Evolutionary conservation across 129 eudicot genomes (phyloP).

Genomic region (Centella asiatica): DNA sequence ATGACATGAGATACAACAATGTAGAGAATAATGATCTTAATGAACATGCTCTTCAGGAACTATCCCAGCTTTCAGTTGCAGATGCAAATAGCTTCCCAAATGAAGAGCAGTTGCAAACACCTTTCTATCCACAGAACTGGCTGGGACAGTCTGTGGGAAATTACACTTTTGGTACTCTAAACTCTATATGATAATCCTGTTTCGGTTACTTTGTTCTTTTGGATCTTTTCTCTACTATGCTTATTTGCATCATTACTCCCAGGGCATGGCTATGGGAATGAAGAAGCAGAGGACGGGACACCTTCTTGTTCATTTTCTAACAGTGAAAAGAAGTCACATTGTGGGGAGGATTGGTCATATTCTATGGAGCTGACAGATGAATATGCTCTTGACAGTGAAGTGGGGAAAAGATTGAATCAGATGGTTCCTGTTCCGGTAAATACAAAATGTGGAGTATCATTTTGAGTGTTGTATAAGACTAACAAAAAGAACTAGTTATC

Average conservation of each 20-base stretch:
- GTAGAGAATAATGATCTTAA: conserved; percentile 32
- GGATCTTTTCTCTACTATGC: conserved; percentile 13
- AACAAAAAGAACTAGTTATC: background rate
- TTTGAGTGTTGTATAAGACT: background rate
- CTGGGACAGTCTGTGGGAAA: conserved; percentile 46
- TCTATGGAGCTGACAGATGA: conserved; percentile 61
- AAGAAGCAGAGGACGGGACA: conserved; percentile 36
- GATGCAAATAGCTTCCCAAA: conserved; percentile 34
- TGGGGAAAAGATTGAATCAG: conserved; percentile 78
- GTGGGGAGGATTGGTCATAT: conserved; percentile 47
- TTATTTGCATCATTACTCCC: conserved; percentile 14
- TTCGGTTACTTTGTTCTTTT: conserved; percentile 8
- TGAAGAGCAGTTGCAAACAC: conserved; percentile 41
- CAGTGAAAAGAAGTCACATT: conserved; percentile 40
- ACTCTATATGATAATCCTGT: background rate
- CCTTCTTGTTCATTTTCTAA: conserved; percentile 51
- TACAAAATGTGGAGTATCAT: conserved; percentile 13
- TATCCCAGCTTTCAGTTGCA: conserved; percentile 42
- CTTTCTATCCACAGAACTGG: conserved; percentile 54
- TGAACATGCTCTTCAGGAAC: conserved; percentile 39
- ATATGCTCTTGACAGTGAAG: conserved; percentile 64
- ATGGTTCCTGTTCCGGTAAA: conserved; percentile 85
- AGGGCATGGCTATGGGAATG: conserved; percentile 37
- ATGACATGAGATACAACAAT: conserved; percentile 30
- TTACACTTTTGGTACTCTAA: conserved; percentile 47